Base-by-base conservation (phyloP, 2,329 filamentous ascomycete species). In the Alternaria consortialis region DNA sequence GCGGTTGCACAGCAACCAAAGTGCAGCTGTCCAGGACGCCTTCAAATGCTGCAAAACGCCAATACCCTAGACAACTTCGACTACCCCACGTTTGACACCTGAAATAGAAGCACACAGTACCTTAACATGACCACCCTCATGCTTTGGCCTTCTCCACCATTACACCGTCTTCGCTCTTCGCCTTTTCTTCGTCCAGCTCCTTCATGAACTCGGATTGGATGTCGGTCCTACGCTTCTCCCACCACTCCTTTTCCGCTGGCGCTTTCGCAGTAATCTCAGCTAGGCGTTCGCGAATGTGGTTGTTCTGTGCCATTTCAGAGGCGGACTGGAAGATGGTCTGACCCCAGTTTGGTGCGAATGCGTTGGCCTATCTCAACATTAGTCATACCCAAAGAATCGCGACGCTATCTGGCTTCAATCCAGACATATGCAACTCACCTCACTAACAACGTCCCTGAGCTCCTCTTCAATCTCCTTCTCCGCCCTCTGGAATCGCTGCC, bases 391-490 rank as follows among this genome's bases (percentile, higher is more conserved):
- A 25, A 17, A 20, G 23, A 43, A 20, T 1, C 20, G 56, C 27
- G 13, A 52, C 40, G 5, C 17, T 47, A 40, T 27, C 12, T 8
- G 23, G 15, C 36, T 25, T 20, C 20, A 15, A 25, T 34, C 43
- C 17, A 13, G 34, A 43, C 17, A 31, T n/a, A 25, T 25, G 43
- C 17, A 25, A 71, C 85, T 64, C 79, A 96, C 93, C 89, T 98
- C 94, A 71, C 89, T 87, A 34, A 98, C 93, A 25, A 98, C 94
- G 80, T 99, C 95, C 72, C 92, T 88, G 63, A 99, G 85, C 81
- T 99, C 95, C 69, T 93, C 92, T 82, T 99, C 94, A 84, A 98
- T 96, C 81, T 99, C 95, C 83, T 96, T 94, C 86, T 99, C 95
- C 0, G 94, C 95, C 52, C 93, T 87, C 80, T 90, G 81, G 80